phyloP scores from a whole-genome alignment of 1,139 yeast species.

The Saccharomyces hybrid region DNA sequence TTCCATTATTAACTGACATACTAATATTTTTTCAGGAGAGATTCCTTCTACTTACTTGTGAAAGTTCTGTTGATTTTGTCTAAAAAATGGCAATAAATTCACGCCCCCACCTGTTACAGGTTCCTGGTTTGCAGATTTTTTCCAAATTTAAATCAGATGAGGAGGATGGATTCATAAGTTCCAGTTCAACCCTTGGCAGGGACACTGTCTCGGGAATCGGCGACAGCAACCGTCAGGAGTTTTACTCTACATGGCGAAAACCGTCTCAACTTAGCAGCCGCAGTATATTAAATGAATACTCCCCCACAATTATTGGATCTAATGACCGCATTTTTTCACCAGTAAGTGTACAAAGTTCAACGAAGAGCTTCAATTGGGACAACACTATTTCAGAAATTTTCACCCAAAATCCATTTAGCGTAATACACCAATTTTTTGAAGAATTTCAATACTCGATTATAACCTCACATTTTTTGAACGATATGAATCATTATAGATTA shows the following conservation, averaged over 20 bases:
- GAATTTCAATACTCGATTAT: slow-evolving; percentile 28
- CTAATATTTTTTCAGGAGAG: no score
- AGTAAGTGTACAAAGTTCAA: neutral
- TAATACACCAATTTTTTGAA: slow-evolving; percentile 19
- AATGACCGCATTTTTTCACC: neutral
- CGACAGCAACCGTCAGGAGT: neutral
- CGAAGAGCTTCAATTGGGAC: neutral
- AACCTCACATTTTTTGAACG: slow-evolving; percentile 23
- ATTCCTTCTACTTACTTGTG: neutral
- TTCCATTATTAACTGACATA: no score
- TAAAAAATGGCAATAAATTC: neutral
- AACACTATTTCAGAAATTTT: neutral
- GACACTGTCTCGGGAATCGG: neutral
- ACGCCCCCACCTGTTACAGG: slow-evolving; percentile 4
- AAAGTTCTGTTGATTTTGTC: neutral
- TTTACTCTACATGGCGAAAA: neutral
- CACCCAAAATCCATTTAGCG: slow-evolving; percentile 5
- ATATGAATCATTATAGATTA: slow-evolving; percentile 10
- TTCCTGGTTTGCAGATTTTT: slow-evolving; percentile 13
- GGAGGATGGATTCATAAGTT: neutral
- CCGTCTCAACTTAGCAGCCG: neutral
- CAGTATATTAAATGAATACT: slow-evolving; percentile 17
- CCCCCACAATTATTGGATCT: slow-evolving; percentile 19
- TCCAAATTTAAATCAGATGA: slow-evolving; percentile 4
- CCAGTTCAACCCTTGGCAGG: neutral